Evolutionary conservation across 1,139 yeast genomes (phyloP).

Genomic region (Fermentozyma sake): DNA sequence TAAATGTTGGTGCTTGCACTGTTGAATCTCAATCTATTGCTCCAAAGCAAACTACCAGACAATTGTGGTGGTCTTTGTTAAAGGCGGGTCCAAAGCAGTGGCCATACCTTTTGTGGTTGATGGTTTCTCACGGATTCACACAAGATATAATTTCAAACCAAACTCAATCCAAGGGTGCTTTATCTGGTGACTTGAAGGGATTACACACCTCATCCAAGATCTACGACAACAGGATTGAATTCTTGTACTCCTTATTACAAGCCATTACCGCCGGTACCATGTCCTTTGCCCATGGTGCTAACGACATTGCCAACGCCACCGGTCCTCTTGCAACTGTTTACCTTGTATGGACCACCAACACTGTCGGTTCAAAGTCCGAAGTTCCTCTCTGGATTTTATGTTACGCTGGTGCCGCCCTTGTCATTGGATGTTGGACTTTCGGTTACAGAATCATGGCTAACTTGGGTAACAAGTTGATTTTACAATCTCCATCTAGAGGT

Average conservation of each 20-base stretch:
- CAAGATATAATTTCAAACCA: slow-evolving; percentile 59
- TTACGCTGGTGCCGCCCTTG: slow-evolving; percentile 65
- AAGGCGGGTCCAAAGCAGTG: slow-evolving; percentile 48
- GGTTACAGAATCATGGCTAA: slow-evolving; percentile 70
- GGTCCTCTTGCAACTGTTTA: slow-evolving; percentile 72
- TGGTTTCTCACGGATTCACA: slow-evolving; percentile 56
- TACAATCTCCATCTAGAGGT: slow-evolving; percentile 81
- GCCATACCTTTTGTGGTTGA: slow-evolving; percentile 47
- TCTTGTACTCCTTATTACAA: slow-evolving; percentile 65
- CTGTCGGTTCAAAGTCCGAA: slow-evolving; percentile 43
- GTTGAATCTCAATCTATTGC: slow-evolving; percentile 10
- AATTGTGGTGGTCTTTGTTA: slow-evolving; percentile 40
- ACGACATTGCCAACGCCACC: slow-evolving; percentile 75
- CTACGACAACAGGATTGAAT: slow-evolving; percentile 71
- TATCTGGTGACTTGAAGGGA: slow-evolving; percentile 40
- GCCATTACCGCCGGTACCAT: slow-evolving; percentile 73
- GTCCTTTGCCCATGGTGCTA: slow-evolving; percentile 82
- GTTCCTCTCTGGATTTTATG: slow-evolving; percentile 73
- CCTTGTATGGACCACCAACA: slow-evolving; percentile 55
- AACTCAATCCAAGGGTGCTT: slow-evolving; percentile 25
- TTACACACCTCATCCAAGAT: slow-evolving; percentile 59
- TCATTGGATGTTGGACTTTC: slow-evolving; percentile 67
- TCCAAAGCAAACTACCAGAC: slow-evolving; percentile 26
- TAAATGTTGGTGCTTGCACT: slow-evolving; percentile 3
- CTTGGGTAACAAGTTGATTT: slow-evolving; percentile 70